Evolutionary conservation across 257 asterid species (phyloP), one percentile per base, ranked within the genome.

Genomic region (Hygrophila difformis): DNA sequence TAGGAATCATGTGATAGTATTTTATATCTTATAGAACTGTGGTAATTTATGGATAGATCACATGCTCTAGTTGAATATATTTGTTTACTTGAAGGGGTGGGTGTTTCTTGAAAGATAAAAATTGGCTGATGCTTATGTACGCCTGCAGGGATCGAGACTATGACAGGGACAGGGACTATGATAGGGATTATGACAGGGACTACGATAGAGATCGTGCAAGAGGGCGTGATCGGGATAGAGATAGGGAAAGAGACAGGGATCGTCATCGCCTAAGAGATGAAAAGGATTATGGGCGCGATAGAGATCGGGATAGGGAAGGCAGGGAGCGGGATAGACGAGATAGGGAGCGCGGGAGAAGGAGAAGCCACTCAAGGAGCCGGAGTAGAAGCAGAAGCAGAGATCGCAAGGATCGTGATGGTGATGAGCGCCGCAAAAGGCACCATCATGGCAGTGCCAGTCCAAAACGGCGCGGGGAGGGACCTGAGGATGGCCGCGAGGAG

Each of bases 301-400:
- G 81, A 61, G 78, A 66, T 18, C 74, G 82, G 0, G 94, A 81
- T 23, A 70, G 87, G 57, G 75, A 92, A 39, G 97, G 78, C 12
- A 79, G 31, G 31, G 31, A 26, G 31, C 31, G 31, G 31, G 31
- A 26, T 8, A 26, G 31, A 26, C 31, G 31, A 26, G 31, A 26
- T 8, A 26, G 87, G 66, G 89, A 73, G n/a, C 73, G 77, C 20
- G 84, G 78, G 23, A 69, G 87, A 49, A 78, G 76, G 36, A 77
- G 84, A 62, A 82, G 96, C 66, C 68, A 53, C 37, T 84, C 93
- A 19, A 78, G 97, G 70, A 84, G 97, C 66, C 68, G 88, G 37
- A 87, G 97, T 36, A 71, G 95, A 69, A 84, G 95, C 49, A 26
- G 31, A 26, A 26, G 31, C 31, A 5, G 31, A 8, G 31, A 26